phyloP scores from a whole-genome alignment of 768 basidiomycete genomes.

The Infundibulicybe gibba region DNA sequence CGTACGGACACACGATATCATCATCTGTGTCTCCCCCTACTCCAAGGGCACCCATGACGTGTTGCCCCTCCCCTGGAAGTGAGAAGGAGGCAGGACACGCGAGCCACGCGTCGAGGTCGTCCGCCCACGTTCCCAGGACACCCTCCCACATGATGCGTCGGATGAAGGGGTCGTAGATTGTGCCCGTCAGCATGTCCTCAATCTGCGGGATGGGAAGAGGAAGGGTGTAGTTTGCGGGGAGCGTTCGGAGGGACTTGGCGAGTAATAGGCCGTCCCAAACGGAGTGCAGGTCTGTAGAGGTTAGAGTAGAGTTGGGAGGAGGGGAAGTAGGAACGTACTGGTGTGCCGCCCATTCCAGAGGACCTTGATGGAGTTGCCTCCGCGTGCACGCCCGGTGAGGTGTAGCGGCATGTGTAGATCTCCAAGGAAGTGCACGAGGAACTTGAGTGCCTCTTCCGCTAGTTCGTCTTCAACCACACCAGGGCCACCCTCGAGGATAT shows the following conservation, averaged over 20 bases:
- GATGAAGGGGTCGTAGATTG: slow-evolving; percentile 86
- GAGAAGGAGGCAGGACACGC: slow-evolving; percentile 33
- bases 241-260: slow-evolving; percentile 73
- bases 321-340: slow-evolving; percentile 44
- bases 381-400: slow-evolving; percentile 81
- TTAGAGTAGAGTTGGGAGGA: background rate
- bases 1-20: slow-evolving; percentile 65
- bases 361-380: slow-evolving; percentile 82
- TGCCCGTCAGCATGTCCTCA: slow-evolving; percentile 64
- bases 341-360: slow-evolving; percentile 66
- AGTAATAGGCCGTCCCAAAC: slow-evolving; percentile 86
- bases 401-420: slow-evolving; percentile 95
- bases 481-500: slow-evolving; percentile 37
- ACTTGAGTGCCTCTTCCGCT: slow-evolving; percentile 83
- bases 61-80: slow-evolving; percentile 20
- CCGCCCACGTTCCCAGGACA: slow-evolving; percentile 61
- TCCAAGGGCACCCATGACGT: slow-evolving; percentile 14
- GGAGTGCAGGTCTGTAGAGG: slow-evolving; percentile 66
- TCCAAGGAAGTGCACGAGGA: slow-evolving; percentile 90
- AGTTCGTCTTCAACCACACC: slow-evolving; percentile 19
- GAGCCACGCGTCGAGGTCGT: slow-evolving; percentile 63
- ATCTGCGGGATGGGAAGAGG: slow-evolving; percentile 68
- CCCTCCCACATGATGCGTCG: slow-evolving; percentile 89
- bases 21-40: slow-evolving; percentile 40
- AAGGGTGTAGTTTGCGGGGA: slow-evolving; percentile 70